Base-by-base conservation (phyloP, 1,284 basidiomycete genomes). In the Hemileia vastatrix region DNA sequence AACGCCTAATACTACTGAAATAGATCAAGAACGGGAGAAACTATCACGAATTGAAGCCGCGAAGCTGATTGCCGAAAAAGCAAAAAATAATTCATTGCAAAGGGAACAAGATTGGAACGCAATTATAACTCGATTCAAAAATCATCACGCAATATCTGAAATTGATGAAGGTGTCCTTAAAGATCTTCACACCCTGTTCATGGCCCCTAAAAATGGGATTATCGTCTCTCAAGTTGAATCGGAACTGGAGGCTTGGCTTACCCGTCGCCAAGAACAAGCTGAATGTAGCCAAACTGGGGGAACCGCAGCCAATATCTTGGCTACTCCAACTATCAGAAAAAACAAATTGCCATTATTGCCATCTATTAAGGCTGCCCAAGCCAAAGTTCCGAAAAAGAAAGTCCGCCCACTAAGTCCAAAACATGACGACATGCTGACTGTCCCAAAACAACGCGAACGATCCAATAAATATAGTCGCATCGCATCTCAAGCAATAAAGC, bases 131-230 rank as follows among this genome's bases (percentile, higher is more conserved):
- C 31, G 60, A 15, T 63, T 63, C 19, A 56, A 63, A 56, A 27
- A 33, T 18, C 53, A 44, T 40, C 27, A 53, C 32, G 54, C 24
- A 15, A 36, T 63, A 18, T 36, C 44, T 13, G 32, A 63, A 32
- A 63, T 63, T 51, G 60, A 63, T 47, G 33, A 63, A 56, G 54
- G 32, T 3, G 48, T 63, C 15, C 27, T 55, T 9, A 32, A 13
- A 51, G 47, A 55, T 52, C 32, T 63, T 32, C 60, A 63, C 51
- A 63, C 36, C 33, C 45, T 63, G 19, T 63, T 63, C 36, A 63
- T 32, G 5, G 56, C 60, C 11, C 47, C 47, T 44, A 63, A 47
- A 47, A 24, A 49, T 1, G 60, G 60, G 24, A 63, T 63, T 32
- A 63, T 56, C 56, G 60, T 54, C 32, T 56, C 45, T 50, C 60